These are phyloP conservation scores for Rutidosis leptorrhynchoides DNA, from an alignment of 129 eudicot species.

Conservation along the genomic window DNA sequence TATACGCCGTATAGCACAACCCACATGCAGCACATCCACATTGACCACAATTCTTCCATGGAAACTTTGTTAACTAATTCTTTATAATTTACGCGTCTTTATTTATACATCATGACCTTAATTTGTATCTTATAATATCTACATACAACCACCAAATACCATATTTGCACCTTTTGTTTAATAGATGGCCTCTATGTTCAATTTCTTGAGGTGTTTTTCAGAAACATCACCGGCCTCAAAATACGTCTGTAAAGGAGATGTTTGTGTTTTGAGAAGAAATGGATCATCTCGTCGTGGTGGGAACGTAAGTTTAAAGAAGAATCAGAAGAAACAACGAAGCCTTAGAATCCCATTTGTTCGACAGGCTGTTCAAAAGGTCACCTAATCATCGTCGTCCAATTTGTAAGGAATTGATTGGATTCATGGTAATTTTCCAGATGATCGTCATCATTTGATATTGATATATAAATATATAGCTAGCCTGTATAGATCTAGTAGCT, in stretches of 20 bases:
- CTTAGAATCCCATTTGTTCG: conserved; percentile 29
- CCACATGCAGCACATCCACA: conserved; percentile 28
- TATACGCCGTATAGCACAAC: neutral
- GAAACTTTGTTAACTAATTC: neutral
- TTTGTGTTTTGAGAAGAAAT: conserved; percentile 31
- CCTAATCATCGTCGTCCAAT: neutral
- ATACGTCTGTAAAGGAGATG: conserved; percentile 37
- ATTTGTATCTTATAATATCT: too few species aligned
- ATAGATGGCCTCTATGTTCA: conserved; percentile 32
- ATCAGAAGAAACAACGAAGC: conserved; percentile 33
- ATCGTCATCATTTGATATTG: neutral
- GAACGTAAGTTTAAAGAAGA: conserved; percentile 20
- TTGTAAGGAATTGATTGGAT: neutral
- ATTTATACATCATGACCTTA: neutral
- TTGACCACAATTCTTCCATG: conserved; percentile 30
- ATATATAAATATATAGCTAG: neutral
- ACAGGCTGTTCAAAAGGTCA: conserved; percentile 20
- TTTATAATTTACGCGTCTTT: conserved; percentile 2
- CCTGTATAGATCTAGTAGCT: conserved; percentile 13
- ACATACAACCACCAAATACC: neutral
- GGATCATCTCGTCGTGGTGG: conserved; percentile 16
- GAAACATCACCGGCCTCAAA: conserved; percentile 30
- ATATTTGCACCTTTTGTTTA: neutral
- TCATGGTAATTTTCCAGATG: conserved; percentile 13
- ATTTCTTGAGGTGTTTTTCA: conserved; percentile 31